Evolutionary conservation across 148 eudicot genomes (phyloP).

Genomic region (Rhododendron ferrugineum): DNA sequence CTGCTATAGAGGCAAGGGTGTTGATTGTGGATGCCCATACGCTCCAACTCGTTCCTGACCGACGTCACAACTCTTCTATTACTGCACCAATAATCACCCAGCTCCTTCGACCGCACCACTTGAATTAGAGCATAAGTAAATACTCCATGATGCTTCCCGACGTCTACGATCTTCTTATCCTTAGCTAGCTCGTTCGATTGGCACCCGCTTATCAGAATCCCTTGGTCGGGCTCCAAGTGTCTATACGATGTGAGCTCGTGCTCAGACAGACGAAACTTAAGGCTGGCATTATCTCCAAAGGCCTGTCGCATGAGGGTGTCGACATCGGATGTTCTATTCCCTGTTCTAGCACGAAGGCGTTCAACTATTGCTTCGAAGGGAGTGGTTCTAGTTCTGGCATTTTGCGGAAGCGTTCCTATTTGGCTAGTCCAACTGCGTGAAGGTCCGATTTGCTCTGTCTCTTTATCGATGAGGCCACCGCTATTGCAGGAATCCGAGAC

Average conservation of each 20-base stretch:
- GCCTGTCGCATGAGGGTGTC: conserved; percentile 32
- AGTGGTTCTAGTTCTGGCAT: conserved; percentile 23
- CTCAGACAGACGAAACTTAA: conserved; percentile 29
- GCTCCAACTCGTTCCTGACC: no score
- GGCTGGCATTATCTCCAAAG: conserved; percentile 40
- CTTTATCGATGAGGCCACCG: conserved; percentile 62
- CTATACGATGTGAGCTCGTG: conserved; percentile 14
- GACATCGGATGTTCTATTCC: conserved; percentile 25
- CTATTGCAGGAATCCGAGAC: conserved; percentile 65
- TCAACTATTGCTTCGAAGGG: conserved; percentile 31
- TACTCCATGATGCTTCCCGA: conserved; percentile 40
- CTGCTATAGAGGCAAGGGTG: conserved; percentile 77
- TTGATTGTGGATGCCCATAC: no score
- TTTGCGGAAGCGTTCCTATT: neutral
- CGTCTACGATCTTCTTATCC: no score
- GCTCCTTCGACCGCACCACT: conserved; percentile 10
- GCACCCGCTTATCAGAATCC: conserved; percentile 58
- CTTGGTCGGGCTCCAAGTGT: conserved; percentile 31
- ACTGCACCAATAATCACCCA: conserved; percentile 21
- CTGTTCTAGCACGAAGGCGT: conserved; percentile 33
- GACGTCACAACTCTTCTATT: conserved; percentile 35
- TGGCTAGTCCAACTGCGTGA: conserved; percentile 6
- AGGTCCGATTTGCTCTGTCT: conserved; percentile 64
- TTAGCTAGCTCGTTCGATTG: conserved; percentile 45
- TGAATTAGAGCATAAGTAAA: conserved; percentile 45